These are phyloP conservation scores for Perkinsus olseni DNA, from an alignment of 169 alveolate genomes.

Conservation along the genomic window DNA sequence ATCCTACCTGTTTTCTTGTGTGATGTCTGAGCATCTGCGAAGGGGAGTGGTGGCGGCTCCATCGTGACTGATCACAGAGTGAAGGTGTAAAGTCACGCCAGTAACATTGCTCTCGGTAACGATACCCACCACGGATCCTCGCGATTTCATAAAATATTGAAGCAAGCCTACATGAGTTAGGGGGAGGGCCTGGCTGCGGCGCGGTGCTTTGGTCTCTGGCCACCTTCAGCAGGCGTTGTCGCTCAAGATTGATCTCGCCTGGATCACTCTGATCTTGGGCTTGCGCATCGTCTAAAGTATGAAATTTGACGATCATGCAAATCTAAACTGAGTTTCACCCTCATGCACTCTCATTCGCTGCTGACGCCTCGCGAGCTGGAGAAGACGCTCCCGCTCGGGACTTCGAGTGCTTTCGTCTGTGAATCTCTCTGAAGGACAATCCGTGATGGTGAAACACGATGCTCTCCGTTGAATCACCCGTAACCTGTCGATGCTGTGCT, in stretches of 20 bases:
- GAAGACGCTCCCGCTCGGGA: neutral
- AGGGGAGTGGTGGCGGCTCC: too few relatives aligned
- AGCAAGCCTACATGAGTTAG: neutral
- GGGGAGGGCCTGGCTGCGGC: neutral
- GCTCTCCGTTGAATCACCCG: neutral
- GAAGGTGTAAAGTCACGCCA: too few relatives aligned
- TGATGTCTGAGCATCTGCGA: too few relatives aligned
- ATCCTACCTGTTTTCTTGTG: too few relatives aligned
- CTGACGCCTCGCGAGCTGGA: neutral
- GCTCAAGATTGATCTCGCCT: neutral
- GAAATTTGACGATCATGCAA: too few relatives aligned
- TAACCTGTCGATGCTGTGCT: neutral
- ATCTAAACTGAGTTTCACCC: neutral
- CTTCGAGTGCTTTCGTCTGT: neutral
- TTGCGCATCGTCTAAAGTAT: too few relatives aligned
- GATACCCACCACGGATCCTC: too few relatives aligned
- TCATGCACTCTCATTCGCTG: neutral
- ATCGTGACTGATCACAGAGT: too few relatives aligned
- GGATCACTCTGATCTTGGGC: neutral
- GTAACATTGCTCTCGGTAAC: too few relatives aligned
- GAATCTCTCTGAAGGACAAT: neutral
- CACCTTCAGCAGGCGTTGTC: neutral
- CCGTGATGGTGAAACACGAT: neutral
- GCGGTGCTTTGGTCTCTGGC: neutral
- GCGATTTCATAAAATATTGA: neutral